phyloP scores from a whole-genome alignment of 805 yeast species.

The Starmerella vaccinii region DNA sequence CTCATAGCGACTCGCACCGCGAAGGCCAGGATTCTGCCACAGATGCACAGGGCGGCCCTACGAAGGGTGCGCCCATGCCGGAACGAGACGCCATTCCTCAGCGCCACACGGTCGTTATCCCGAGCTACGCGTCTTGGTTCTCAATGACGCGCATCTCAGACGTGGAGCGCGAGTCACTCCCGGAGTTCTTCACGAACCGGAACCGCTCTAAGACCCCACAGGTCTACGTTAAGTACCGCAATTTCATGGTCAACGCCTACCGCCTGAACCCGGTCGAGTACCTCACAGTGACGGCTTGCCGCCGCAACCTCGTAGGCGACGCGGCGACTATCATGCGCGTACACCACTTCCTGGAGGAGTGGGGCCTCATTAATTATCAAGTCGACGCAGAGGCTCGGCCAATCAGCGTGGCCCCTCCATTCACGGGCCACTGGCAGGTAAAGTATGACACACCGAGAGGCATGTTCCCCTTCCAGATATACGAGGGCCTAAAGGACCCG shows the following conservation, averaged over 20 bases:
- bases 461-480: slow-evolving; percentile 79
- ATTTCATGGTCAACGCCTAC: slow-evolving; percentile 81
- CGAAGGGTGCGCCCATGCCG: slow-evolving; percentile 18
- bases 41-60: slow-evolving; percentile 4
- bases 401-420: slow-evolving; percentile 53
- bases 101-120: slow-evolving; percentile 74
- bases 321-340: slow-evolving; percentile 80
- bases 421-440: slow-evolving; percentile 64
- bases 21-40: not conserved
- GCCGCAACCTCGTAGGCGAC: slow-evolving; percentile 85
- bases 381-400: slow-evolving; percentile 73
- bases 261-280: slow-evolving; percentile 83
- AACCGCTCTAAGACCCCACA: slow-evolving; percentile 70
- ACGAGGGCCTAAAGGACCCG: slow-evolving; percentile 50
- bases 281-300: slow-evolving; percentile 77
- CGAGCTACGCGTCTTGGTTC: slow-evolving; percentile 85
- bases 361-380: slow-evolving; percentile 92
- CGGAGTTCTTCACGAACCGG: slow-evolving; percentile 63
- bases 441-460: slow-evolving; percentile 87
- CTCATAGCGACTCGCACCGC: not conserved
- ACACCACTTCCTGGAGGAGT: slow-evolving; percentile 70
- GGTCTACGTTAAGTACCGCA: slow-evolving; percentile 70
- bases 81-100: slow-evolving; percentile 36
- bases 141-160: slow-evolving; percentile 58
- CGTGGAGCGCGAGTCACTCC: slow-evolving; percentile 72